Evolutionary conservation across 1,139 yeast genomes (phyloP), one percentile per base, ranked within the genome.

Genomic region (Sugiyamaella japonica): DNA sequence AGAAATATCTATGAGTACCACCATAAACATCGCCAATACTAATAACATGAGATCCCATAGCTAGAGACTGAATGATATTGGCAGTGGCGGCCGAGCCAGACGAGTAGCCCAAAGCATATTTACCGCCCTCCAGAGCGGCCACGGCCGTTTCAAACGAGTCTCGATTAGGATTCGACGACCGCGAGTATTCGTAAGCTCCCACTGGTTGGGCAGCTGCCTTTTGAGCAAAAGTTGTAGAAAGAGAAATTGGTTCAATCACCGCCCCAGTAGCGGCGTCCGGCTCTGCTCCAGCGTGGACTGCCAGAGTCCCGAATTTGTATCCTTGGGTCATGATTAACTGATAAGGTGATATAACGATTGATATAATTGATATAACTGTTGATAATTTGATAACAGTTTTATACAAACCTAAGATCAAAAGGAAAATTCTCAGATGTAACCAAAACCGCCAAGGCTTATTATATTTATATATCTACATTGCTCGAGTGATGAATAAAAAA

Each of bases 41-140:
- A 53, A 89, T 78, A 51, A 86, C 86, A 67, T 88, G 95, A 53
- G 88, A 78, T 55, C 85, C 86, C 61, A 81, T 79, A 47, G 89
- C 85, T 65, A 89, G 76, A 42, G 87, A 79, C 73, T 88, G 95
- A 63, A 88, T 74, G 50, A 89, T 78, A 64, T 85, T 80, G 36
- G 95, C 90, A 53, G 96, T 87, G 61, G 91, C 81, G 55, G 96
- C 96, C 52, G 91, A 85, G 54, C 97, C 97, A 17, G 95, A 87
- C 46, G 89, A 76, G 71, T 87, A 84, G 13, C 93, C 96, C 60
- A 89, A 73, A 25, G 90, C 96, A 69, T 82, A 78, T 70, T 83
- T 82, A 63, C 87, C 96, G 59, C 79, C 78, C 74, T 89, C 96
- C 58, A 89, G 77, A 39, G 89, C 78, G 51, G 96, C 96, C 56